Percentiles rank a stretch among this genome's conserved stretches.
Evolutionary conservation across 1,139 yeast genomes (phyloP).

Genomic region (Blastobotrys serpentis): DNA sequence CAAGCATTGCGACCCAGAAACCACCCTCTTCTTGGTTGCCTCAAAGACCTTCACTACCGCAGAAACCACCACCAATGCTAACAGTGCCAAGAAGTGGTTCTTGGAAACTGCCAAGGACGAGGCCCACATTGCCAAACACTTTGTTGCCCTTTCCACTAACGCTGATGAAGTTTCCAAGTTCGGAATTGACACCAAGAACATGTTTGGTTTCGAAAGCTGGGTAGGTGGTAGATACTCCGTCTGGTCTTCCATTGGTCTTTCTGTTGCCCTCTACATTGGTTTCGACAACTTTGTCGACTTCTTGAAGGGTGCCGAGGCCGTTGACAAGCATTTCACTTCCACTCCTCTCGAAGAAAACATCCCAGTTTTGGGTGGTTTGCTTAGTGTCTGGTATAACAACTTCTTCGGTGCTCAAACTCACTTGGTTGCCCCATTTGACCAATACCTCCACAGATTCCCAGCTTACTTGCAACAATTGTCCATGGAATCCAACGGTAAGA

Average conservation of each 20-base stretch:
- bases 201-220: conserved; percentile 98
- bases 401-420: conserved; percentile 98
- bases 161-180: conserved; percentile 86
- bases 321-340: conserved; percentile 82
- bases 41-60: conserved; percentile 99
- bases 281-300: conserved; percentile 87
- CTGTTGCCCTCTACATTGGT: conserved; percentile 93
- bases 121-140: conserved; percentile 87
- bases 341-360: conserved; percentile 89
- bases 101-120: conserved; percentile 65
- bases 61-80: conserved; percentile 94
- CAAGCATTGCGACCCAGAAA: conserved; percentile 76
- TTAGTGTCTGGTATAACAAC: conserved; percentile 97
- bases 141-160: conserved; percentile 94
- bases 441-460: conserved; percentile 97
- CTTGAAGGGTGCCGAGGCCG: conserved; percentile 96
- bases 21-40: conserved; percentile 91
- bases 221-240: conserved; percentile 99
- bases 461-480: conserved; percentile 98
- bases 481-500: conserved; percentile 98
- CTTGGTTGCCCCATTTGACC: conserved; percentile 97
- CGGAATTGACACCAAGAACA: conserved; percentile 95
- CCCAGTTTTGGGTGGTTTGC: conserved; percentile 88
- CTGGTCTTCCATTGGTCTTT: conserved; percentile 97
- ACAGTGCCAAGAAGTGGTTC: conserved; percentile 94